phyloP scores from a whole-genome alignment of 2,329 filamentous ascomycete species.

The Cladophialophora carrionii region DNA sequence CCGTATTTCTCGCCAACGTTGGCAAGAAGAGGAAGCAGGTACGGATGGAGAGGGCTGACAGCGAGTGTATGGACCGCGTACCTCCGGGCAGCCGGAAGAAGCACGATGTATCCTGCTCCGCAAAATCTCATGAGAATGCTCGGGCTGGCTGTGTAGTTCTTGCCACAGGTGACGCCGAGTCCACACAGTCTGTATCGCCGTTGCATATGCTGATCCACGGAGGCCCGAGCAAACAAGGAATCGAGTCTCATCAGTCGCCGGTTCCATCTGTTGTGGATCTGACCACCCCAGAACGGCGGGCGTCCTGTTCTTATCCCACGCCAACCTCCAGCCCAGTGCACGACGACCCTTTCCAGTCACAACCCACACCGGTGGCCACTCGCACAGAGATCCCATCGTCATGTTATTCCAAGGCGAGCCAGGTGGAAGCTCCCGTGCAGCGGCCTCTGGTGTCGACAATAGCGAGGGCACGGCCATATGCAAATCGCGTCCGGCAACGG shows the following conservation, averaged over 20 bases:
- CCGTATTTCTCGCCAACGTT: background rate
- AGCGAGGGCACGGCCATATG: background rate
- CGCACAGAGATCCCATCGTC: background rate
- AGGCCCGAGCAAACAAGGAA: background rate
- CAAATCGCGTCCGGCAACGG: slow-evolving; percentile 12
- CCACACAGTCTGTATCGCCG: slow-evolving; percentile 19
- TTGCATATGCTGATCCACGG: slow-evolving; percentile 14
- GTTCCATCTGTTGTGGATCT: slow-evolving; percentile 12
- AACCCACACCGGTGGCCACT: background rate
- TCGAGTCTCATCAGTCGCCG: background rate
- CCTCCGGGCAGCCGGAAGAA: no score
- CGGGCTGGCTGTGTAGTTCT: background rate
- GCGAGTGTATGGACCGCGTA: background rate
- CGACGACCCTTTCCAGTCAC: background rate
- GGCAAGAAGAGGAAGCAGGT: slow-evolving; percentile 4
- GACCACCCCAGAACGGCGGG: slow-evolving; percentile 19
- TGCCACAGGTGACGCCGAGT: slow-evolving; percentile 1
- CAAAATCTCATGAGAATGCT: background rate
- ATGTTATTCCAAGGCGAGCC: background rate
- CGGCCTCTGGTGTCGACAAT: background rate
- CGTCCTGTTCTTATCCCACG: background rate
- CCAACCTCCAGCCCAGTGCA: background rate
- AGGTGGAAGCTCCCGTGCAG: background rate
- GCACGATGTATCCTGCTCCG: background rate
- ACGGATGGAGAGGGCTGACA: background rate